Evolutionary conservation across 2,329 filamentous ascomycete genomes (phyloP), one percentile per base, ranked within the genome.

Genomic region (Pseudogymnoascus sp.): DNA sequence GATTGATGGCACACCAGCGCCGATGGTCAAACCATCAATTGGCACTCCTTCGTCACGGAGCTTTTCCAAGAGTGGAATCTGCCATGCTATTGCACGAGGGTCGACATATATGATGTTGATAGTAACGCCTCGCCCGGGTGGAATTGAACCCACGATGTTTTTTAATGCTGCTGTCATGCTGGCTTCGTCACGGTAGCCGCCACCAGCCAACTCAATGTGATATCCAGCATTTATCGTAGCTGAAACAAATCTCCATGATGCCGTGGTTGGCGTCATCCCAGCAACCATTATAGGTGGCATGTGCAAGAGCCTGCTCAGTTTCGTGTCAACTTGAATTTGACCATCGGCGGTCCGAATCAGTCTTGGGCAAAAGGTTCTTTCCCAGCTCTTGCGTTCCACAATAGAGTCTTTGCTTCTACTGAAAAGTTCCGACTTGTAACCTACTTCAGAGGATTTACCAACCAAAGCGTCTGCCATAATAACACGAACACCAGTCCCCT

Each of bases 211-310:
- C 78, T 96, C 91, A 66, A 95, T 90, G 66, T 95, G 90, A 74
- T 96, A 96, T 14, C 91, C 91, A 61, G 91, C 90, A 67, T 93
- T 93, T 89, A 96, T 96, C 14, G 90, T 93, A 2, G 91, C 90
- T 6, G 91, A 87, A 41, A 96, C 89, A 67, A 96, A 96, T 74
- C 96, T 90, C 88, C 89, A 94, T 0, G 90, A 85, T 3, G 95
- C 90, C 0, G 92, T 97, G 63, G 84, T 84, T 11, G 92, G 92
- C 1, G 92, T 96, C 92, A 97, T 97, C 72, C 91, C 92, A 61
- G 91, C 90, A 64, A 96, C 91, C 79, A 97, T 87, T 65, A 97
- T 78, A 0, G 92, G 92, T 8, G 92, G 91, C 4, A 94, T 79
- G 67, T 91, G 91, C n/a, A 96, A 79, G 15, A 96, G 78, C 67